phyloP scores from a whole-genome alignment of 345 rosid species.

The Acer yangbiense region DNA sequence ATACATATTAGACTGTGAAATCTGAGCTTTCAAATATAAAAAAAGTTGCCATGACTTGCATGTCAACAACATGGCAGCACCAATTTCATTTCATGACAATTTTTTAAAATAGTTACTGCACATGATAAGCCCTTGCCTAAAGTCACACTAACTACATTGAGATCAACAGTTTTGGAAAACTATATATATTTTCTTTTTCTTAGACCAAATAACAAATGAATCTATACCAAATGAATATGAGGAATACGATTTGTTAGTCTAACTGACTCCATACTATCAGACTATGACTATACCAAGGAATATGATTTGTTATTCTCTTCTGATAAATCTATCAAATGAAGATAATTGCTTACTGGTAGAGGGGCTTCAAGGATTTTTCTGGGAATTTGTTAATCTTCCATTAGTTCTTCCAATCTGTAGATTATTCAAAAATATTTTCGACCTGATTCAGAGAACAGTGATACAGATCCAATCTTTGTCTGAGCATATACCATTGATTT shows the following conservation, averaged over 20 bases:
- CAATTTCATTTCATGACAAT: not conserved
- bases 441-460: not conserved
- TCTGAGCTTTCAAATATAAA: not conserved
- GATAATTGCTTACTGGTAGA: too few relatives aligned
- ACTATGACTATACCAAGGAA: not conserved
- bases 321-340: constrained; percentile 8
- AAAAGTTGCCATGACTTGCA: not conserved
- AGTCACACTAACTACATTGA: not conserved
- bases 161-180: not conserved
- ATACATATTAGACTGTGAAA: constrained; percentile 18
- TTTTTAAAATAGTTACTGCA: not conserved
- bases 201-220: too few relatives aligned
- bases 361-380: constrained; percentile 14
- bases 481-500: too few relatives aligned
- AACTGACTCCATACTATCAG: not conserved
- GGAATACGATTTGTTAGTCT: too few relatives aligned
- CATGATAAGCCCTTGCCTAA: not conserved
- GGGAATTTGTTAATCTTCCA: constrained; percentile 41
- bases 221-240: too few relatives aligned
- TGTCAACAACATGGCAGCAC: not conserved
- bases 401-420: constrained; percentile 27
- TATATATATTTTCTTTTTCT: too few relatives aligned
- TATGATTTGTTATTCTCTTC: not conserved
- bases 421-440: not conserved
- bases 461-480: too few relatives aligned